Evolutionary conservation across 805 yeast genomes (phyloP), one percentile per base, ranked within the genome.

Genomic region (Pachysolen tannophilus): DNA sequence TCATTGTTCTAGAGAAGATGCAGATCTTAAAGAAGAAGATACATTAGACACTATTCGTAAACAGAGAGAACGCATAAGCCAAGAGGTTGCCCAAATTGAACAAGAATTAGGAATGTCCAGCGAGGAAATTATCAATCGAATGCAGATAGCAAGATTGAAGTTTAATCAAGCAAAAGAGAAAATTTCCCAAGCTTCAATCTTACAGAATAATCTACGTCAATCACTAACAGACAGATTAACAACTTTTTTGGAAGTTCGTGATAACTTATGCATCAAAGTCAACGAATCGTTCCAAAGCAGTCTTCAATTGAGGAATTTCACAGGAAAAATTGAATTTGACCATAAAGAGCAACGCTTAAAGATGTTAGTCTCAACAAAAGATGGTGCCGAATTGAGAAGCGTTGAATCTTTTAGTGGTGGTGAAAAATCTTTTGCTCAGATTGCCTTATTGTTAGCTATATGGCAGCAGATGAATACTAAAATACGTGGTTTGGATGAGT

Each of bases 381-480:
- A 65, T 33, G 78, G 72, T 39, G 69, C 67, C 26, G 67, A 68
- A 19, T 64, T 72, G 21, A 66, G 95, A 45, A 75, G 79, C 26
- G 85, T 85, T 3, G 83, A 78, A 44, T 81, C 96, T 0, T 67
- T 90, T 18, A 86, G 96, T 1, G 99, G 99, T 25, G 99, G 99
- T 30, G 98, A 92, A 53, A 88, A 88, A 52, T 86, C 97, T 1
- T 90, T 82, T 55, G 78, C 95, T 0, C 98, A 94, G 54, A 78
- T 90, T 43, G 83, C 97, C 0, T 67, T 92, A 39, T 58, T 92
- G 30, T 63, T 90, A 40, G 81, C 97, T 0, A 82, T 94, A 20
- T 92, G 99, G 99, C 76, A 77, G 43, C 80, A 85, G 19, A 88
- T 92, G 95, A 76, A 81, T 41, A 80, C 94, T 0, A 74, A 83